These are phyloP conservation scores for Flaveria trinervia DNA, from an alignment of 129 eudicot species.

Conservation along the genomic window DNA sequence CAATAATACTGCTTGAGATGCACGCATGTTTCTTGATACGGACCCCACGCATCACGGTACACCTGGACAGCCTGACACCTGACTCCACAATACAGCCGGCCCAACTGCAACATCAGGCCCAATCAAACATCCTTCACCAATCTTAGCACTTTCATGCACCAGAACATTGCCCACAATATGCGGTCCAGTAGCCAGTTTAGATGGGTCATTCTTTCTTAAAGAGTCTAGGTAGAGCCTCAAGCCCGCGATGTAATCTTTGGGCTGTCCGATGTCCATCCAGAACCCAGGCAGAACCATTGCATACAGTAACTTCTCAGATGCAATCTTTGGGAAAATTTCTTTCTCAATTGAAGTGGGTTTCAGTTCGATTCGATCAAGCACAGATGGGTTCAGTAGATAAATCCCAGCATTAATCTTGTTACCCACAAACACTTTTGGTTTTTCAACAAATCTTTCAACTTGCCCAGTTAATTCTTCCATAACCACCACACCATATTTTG, in stretches of 20 bases:
- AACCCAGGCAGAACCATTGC: slow-evolving; percentile 96
- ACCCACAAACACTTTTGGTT: slow-evolving; percentile 86
- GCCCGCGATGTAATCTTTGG: slow-evolving; percentile 84
- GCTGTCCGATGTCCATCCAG: slow-evolving; percentile 98
- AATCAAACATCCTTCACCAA: slow-evolving; percentile 94
- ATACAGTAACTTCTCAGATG: slow-evolving; percentile 62
- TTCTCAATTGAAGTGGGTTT: slow-evolving; percentile 91
- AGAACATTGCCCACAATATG: slow-evolving; percentile 81
- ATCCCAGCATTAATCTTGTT: slow-evolving; percentile 94
- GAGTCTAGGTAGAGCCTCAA: slow-evolving; percentile 79
- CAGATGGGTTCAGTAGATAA: slow-evolving; percentile 76
- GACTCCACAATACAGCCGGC: slow-evolving; percentile 89
- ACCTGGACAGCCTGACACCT: slow-evolving; percentile 90
- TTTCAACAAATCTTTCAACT: slow-evolving; percentile 83
- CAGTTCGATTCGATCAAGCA: slow-evolving; percentile 71
- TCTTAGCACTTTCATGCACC: slow-evolving; percentile 80
- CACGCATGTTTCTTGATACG: slow-evolving; percentile 91
- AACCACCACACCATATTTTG: slow-evolving; percentile 88
- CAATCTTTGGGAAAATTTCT: slow-evolving; percentile 83
- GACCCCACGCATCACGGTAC: slow-evolving; percentile 92
- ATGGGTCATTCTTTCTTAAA: slow-evolving; percentile 61
- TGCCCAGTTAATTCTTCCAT: slow-evolving; percentile 81
- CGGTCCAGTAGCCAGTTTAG: slow-evolving; percentile 60
- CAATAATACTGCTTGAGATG: slow-evolving; percentile 78
- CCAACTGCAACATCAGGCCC: slow-evolving; percentile 98